phyloP scores from a whole-genome alignment of 176 grass and related monocot genomes.

The Aegilops bicornis region DNA sequence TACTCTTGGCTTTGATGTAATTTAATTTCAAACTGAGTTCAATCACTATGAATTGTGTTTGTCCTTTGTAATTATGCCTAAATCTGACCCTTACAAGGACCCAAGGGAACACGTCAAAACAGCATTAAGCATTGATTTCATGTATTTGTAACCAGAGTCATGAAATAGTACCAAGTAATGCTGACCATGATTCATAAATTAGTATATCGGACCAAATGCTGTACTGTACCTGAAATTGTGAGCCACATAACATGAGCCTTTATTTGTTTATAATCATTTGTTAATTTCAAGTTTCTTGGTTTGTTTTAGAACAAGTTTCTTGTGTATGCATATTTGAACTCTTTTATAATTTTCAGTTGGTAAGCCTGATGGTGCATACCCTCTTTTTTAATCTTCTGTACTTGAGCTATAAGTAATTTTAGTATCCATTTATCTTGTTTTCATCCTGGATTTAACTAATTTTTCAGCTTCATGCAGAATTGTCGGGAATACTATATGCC shows the following conservation, averaged over 20 bases:
- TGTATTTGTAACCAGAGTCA: background rate
- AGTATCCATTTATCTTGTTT: conserved; percentile 6
- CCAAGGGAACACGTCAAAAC: background rate
- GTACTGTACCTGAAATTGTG: background rate
- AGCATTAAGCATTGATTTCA: background rate
- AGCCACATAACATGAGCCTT: background rate
- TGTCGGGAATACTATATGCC: conserved; percentile 34
- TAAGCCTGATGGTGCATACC: conserved; percentile 14
- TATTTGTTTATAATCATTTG: conserved; percentile 1
- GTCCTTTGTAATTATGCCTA: background rate
- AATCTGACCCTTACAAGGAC: background rate
- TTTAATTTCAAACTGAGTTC: conserved; percentile 12
- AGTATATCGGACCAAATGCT: background rate
- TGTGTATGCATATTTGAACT: background rate
- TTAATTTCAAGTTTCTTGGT: conserved; percentile 15
- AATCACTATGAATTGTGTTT: background rate
- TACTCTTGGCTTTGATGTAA: conserved; percentile 14
- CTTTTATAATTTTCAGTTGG: conserved; percentile 1
- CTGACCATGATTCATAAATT: conserved; percentile 10
- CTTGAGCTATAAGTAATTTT: conserved; percentile 20
- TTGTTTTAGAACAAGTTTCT: background rate
- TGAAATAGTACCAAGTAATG: background rate
- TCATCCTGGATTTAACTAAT: conserved; percentile 18
- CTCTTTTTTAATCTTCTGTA: background rate
- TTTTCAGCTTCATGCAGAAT: conserved; percentile 45